phyloP scores from a whole-genome alignment of 768 basidiomycete species.

The Podaxis sp. region DNA sequence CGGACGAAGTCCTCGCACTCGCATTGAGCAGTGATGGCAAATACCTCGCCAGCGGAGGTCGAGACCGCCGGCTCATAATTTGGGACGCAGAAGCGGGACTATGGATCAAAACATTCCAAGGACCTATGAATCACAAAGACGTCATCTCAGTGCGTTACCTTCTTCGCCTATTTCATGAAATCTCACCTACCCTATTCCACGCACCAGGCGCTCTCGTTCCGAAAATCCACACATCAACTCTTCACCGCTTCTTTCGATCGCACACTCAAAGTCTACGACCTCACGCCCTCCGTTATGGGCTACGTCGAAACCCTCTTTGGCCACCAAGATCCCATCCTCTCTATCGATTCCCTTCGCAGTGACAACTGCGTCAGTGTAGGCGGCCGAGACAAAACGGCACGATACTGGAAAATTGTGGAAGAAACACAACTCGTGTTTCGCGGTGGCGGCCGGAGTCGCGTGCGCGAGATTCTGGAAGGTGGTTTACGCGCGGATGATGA shows the following conservation, averaged over 20 bases:
- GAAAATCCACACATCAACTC: conserved; percentile 73
- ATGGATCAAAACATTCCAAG: conserved; percentile 83
- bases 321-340: conserved; percentile 86
- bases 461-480: conserved; percentile 81
- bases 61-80: conserved; percentile 77
- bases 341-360: conserved; percentile 76
- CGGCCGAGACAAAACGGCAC: conserved; percentile 84
- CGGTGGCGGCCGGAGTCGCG: conserved; percentile 84
- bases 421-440: conserved; percentile 95
- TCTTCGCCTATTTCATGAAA: conserved; percentile 5
- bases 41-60: conserved; percentile 84
- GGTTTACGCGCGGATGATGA: conserved; percentile 63
- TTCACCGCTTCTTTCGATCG: conserved; percentile 84
- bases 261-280: conserved; percentile 85
- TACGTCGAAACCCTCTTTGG: conserved; percentile 97
- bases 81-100: conserved; percentile 79
- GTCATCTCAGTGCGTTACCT: conserved; percentile 32
- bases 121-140: conserved; percentile 66
- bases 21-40: conserved; percentile 86
- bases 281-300: conserved; percentile 71
- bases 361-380: conserved; percentile 89
- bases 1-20: conserved; percentile 80
- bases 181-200: conserved; percentile 6
- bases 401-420: conserved; percentile 96
- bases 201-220: conserved; percentile 65